Evolutionary conservation across 225 moss, liverwort and hornwort species (phyloP).

Genomic region (Antitrichia curtipendula): DNA sequence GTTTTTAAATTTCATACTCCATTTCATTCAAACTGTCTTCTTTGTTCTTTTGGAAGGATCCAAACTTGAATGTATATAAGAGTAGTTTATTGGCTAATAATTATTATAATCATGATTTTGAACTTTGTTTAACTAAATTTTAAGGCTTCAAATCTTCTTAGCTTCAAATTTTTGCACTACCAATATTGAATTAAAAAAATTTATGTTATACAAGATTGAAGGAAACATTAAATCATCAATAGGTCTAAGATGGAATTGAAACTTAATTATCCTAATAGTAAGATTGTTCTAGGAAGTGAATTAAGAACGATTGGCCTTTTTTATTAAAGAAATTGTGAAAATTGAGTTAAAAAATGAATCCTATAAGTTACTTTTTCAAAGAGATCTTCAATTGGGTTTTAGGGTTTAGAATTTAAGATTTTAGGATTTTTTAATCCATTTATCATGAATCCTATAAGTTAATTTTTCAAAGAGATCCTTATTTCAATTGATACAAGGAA

Average conservation of each 20-base stretch:
- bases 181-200: background rate
- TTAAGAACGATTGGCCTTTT: fast-evolving
- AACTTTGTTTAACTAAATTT: background rate
- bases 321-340: background rate
- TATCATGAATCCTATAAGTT: no score
- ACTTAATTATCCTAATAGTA: background rate
- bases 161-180: background rate
- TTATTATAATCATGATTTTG: background rate
- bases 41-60: background rate
- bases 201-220: no score
- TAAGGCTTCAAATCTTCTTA: background rate
- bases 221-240: no score
- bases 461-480: no score
- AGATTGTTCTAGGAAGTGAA: background rate
- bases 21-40: background rate
- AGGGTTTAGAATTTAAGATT: no score
- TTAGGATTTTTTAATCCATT: no score
- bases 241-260: background rate
- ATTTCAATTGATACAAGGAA: no score
- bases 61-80: no score
- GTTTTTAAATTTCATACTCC: background rate
- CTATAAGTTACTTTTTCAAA: background rate
- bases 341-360: background rate
- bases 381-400: no score
- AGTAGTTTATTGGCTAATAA: background rate